A percentile compares a stretch with the other conserved stretches of the same genome.
These are phyloP conservation scores for Mucor lusitanicus DNA, from an alignment of 371 early-diverging fungal species.

Conservation along the genomic window DNA sequence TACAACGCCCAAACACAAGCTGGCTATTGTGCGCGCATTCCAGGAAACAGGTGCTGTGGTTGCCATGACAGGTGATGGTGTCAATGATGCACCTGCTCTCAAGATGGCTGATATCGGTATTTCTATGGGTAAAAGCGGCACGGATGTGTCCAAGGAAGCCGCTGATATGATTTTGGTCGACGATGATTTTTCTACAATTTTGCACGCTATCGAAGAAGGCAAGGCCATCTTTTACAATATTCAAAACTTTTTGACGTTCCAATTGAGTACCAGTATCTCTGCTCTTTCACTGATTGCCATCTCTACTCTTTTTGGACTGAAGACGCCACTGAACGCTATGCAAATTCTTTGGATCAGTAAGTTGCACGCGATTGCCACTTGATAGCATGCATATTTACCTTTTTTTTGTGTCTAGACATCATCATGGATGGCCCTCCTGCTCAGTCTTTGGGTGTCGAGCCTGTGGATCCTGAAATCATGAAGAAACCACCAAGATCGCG, in stretches of 20 bases:
- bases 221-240: conserved; percentile 93
- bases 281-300: conserved; percentile 87
- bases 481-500: conserved; percentile 79
- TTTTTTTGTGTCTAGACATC: conserved; percentile 59
- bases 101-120: conserved; percentile 90
- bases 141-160: conserved; percentile 91
- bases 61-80: conserved; percentile 97
- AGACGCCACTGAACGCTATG: conserved; percentile 96
- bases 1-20: conserved; percentile 90
- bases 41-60: conserved; percentile 75
- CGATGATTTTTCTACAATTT: conserved; percentile 83
- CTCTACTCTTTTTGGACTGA: conserved; percentile 82
- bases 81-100: conserved; percentile 94
- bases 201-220: conserved; percentile 89
- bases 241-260: conserved; percentile 89
- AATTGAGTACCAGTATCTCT: conserved; percentile 83
- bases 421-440: conserved; percentile 95
- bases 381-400: background rate
- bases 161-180: conserved; percentile 92
- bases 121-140: conserved; percentile 89
- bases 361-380: conserved; percentile 6
- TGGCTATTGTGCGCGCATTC: conserved; percentile 81
- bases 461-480: conserved; percentile 83
- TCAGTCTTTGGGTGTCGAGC: conserved; percentile 88
- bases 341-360: conserved; percentile 96